Evolutionary conservation across 179 eudicot species (phyloP), one percentile per base, ranked within the genome.

Genomic region (Corrigiola litoralis): DNA sequence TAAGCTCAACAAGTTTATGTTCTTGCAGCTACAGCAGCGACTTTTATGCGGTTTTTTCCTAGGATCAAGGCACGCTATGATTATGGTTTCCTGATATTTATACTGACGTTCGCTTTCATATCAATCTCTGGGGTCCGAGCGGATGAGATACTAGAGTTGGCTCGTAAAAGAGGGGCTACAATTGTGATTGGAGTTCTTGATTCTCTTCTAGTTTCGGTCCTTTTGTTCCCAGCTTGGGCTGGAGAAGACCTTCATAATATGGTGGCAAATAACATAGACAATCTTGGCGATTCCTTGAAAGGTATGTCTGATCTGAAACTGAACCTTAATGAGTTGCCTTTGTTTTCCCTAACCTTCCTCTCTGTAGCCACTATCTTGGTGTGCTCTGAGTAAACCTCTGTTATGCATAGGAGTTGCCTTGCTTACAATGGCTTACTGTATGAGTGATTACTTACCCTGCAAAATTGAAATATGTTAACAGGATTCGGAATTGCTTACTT

Each of bases 181-280:
- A 79, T 91, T 17, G 1, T 83, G 40, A 52, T 88, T 6, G 97
- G 97, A 0, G 81, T 72, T 25, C 66, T 81, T 0, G 69, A 75
- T 6, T 85, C 94, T 29, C 73, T 91, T 55, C 27, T 81, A 1
- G 69, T 83, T 8, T 79, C 85, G 17, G 33, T 79, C 12, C 57
- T 83, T 24, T 49, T 90, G 21, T 80, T 77, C 66, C 97, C 96
- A 0, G 90, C 86, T 51, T 90, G 94, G 97, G 97, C 92, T 4
- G 97, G 97, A 4, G 70, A 84, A 17, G 97, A 88, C 54, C 83
- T 90, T 59, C 92, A 87, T 48, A 72, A 66, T 8, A 70, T 80
- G 17, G 65, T 77, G 1, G 81, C 69, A 7, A 7, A 24, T 4
- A 77, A 89, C 27, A 61, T 88, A 2, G 79, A 77, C 32, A 86